Percentiles rank a stretch among this genome's conserved stretches.
These are phyloP conservation scores for Eimeria sp. DNA, from an alignment of 169 alveolate genomes.

Conservation along the genomic window DNA sequence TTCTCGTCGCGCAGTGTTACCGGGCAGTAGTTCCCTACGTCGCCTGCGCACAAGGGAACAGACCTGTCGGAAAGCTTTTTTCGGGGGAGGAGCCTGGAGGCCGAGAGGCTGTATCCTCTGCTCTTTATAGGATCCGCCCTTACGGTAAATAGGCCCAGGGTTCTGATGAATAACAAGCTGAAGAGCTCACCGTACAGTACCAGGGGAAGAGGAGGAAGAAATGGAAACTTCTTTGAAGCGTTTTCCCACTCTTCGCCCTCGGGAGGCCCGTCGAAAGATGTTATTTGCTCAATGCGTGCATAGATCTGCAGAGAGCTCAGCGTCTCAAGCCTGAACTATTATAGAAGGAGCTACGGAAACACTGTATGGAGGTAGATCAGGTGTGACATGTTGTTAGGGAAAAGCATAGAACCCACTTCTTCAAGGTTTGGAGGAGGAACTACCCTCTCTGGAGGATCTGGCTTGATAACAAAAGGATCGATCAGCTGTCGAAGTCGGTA, in stretches of 20 bases:
- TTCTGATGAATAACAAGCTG: background rate
- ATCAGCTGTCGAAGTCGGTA: constrained; percentile 61
- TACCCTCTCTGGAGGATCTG: constrained; percentile 54
- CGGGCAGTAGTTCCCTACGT: constrained; percentile 76
- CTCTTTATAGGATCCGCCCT: background rate
- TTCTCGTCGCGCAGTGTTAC: constrained; percentile 74
- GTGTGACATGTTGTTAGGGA: background rate
- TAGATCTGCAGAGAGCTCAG: constrained; percentile 17
- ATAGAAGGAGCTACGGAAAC: background rate
- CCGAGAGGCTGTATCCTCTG: background rate
- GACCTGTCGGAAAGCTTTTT: background rate
- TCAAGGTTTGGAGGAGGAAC: constrained; percentile 56
- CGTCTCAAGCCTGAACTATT: background rate
- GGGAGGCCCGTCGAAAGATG: constrained; percentile 57
- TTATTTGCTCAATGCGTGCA: constrained; percentile 55
- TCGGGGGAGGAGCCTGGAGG: background rate
- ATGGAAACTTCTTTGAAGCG: constrained; percentile 42
- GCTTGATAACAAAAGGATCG: constrained; percentile 61
- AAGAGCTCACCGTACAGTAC: constrained; percentile 58
- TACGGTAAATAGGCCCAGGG: background rate
- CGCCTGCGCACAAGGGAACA: constrained; percentile 32
- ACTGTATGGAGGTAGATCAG: background rate
- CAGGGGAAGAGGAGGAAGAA: constrained; percentile 73
- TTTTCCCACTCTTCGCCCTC: constrained; percentile 49
- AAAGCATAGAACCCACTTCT: background rate